Evolutionary conservation across 2,329 filamentous ascomycete genomes (phyloP).

Genomic region (Stachybotrys chartarum): DNA sequence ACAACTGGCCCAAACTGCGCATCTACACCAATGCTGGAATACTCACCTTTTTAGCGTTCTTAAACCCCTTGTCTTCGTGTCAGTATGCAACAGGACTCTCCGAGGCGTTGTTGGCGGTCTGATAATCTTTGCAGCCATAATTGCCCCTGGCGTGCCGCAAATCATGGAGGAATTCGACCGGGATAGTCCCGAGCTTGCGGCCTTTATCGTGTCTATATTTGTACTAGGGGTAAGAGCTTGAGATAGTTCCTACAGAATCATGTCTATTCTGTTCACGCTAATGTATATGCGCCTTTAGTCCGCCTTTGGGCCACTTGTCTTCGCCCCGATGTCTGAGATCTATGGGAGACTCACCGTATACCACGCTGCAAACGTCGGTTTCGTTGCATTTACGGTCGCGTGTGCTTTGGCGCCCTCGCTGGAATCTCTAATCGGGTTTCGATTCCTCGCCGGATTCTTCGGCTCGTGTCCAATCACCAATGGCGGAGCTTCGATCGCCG

Average conservation of each 20-base stretch:
- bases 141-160: slow-evolving; percentile 54
- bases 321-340: slow-evolving; percentile 42
- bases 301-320: slow-evolving; percentile 37
- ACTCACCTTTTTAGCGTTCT: not conserved
- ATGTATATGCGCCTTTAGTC: slow-evolving; percentile 16
- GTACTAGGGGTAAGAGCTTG: slow-evolving; percentile 36
- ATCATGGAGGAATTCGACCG: slow-evolving; percentile 48
- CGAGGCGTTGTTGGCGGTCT: not conserved
- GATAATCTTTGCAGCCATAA: slow-evolving; percentile 34
- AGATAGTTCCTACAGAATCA: not conserved
- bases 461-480: slow-evolving; percentile 47
- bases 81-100: not conserved
- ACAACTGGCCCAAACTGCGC: not conserved
- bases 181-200: slow-evolving; percentile 16
- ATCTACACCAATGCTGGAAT: not conserved
- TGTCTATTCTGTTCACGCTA: not conserved
- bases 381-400: slow-evolving; percentile 32
- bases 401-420: slow-evolving; percentile 30
- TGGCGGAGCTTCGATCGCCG: slow-evolving; percentile 41
- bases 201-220: slow-evolving; percentile 30
- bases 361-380: slow-evolving; percentile 35
- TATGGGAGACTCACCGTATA: slow-evolving; percentile 38
- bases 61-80: not conserved
- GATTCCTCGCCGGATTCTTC: slow-evolving; percentile 44
- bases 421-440: slow-evolving; percentile 36